Evolutionary conservation across 2,329 filamentous ascomycete species (phyloP), one percentile per base, ranked within the genome.

Genomic region (Colletotrichum scovillei): DNA sequence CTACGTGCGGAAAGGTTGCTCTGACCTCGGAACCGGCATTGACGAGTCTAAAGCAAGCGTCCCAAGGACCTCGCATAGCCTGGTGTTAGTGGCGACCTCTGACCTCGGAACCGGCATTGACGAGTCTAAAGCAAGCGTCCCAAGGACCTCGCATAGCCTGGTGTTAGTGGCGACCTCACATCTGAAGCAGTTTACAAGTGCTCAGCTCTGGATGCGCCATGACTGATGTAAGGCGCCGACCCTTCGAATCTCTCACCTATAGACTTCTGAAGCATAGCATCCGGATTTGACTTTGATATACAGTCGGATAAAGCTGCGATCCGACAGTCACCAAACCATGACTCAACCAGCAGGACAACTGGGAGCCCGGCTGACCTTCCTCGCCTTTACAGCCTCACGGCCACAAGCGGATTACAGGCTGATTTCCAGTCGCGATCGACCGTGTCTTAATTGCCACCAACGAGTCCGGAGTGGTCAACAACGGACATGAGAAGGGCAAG

Each of bases 271-370:
- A 59, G 35, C 8, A 32, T 49, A 56, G 59, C 24, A 49, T 5
- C 46, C 28, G 42, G 32, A 38, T 28, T 67, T 19, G 22, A 12
- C 32, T 28, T 35, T 38, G 11, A 24, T 28, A 19, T 42, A 9
- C 14, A 30, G 59, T 30, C 46, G 49, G 22, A 32, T 22, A 63
- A 42, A 46, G 4, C 70, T 57, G 56, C 22, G 46, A 60, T 59
- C 46, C 49, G 60, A 57, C 32, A 28, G 19, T 60, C 46, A 60
- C 67, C 70, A 73, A 22, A 73, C 59, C 22, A 46, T 53, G 46
- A 63, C 46, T 52, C 60, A 59, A 65, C 65, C 56, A 70, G 35
- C 60, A 65, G 67, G 56, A 38, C 46, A 32, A 30, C 35, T 26
- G n/a, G 46, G 67, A 56, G 28, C 70, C 55, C 69, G 67, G 28